A percentile compares a stretch with the other conserved stretches of the same genome.
phyloP scores from a whole-genome alignment of 139 green algal genomes.

The Ulvella scutata region DNA sequence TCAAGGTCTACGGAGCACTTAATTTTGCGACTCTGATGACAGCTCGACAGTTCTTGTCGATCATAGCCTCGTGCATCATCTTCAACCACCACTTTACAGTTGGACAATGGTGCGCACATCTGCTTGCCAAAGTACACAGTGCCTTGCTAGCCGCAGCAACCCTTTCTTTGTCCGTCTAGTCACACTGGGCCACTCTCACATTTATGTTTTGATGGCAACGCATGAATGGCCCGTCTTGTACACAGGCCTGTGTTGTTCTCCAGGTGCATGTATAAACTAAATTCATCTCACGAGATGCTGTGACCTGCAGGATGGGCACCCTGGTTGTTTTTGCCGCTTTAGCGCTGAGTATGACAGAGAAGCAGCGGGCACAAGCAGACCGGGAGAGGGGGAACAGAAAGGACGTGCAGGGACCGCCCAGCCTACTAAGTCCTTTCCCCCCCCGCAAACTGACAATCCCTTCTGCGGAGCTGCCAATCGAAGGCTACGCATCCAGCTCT shows the following conservation, averaged over 20 bases:
- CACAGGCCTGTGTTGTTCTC: too few species aligned
- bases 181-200: neutral
- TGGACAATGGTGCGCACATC: slow-evolving; percentile 36
- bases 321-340: slow-evolving; percentile 32
- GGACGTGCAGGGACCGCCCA: neutral
- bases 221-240: neutral
- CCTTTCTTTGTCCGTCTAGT: too few species aligned
- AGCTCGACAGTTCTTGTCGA: slow-evolving; percentile 76
- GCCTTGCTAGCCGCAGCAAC: neutral
- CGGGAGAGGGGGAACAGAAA: too few species aligned
- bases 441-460: too few species aligned
- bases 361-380: too few species aligned
- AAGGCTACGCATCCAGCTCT: too few species aligned
- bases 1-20: slow-evolving; percentile 61
- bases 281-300: neutral
- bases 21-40: slow-evolving; percentile 92
- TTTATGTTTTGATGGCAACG: neutral
- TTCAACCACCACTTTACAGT: slow-evolving; percentile 63
- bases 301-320: slow-evolving; percentile 18
- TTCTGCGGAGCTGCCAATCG: too few species aligned
- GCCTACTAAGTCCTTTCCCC: too few species aligned
- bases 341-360: neutral
- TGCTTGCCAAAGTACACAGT: neutral
- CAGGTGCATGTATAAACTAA: too few species aligned
- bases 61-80: slow-evolving; percentile 72